Evolutionary conservation across 2,329 filamentous ascomycete species (phyloP).

Genomic region (Thielaviopsis punctulata): DNA sequence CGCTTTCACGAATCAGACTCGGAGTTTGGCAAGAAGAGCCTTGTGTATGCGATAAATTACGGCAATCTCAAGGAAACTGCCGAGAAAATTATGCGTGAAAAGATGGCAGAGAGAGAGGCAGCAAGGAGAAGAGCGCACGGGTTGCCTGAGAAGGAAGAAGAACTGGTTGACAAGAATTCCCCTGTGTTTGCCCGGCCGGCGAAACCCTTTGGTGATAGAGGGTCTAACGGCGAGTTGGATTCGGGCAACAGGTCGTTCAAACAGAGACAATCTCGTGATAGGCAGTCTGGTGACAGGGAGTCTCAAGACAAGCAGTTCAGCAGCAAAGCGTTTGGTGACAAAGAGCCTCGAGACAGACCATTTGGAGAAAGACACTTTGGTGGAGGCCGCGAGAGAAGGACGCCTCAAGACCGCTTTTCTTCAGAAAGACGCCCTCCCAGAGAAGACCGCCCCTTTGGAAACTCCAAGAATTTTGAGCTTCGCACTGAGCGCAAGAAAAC

Average conservation of each 20-base stretch:
- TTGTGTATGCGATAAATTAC: conserved; percentile 36
- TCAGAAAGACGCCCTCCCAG: not conserved
- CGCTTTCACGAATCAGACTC: conserved; percentile 34
- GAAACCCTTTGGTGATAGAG: not conserved
- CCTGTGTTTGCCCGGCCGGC: not conserved
- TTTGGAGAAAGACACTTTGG: not conserved
- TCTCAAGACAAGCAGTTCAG: not conserved
- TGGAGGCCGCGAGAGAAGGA: not conserved
- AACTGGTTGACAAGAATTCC: not conserved
- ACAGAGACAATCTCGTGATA: not conserved
- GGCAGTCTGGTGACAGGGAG: not conserved
- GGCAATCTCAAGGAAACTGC: conserved; percentile 22
- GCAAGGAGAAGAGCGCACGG: not conserved
- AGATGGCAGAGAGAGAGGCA: conserved; percentile 8
- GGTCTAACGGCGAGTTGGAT: not conserved
- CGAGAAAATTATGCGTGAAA: conserved; percentile 7
- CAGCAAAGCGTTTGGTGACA: not conserved
- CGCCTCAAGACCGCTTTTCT: not conserved
- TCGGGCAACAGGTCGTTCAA: not conserved
- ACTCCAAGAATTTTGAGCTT: not conserved
- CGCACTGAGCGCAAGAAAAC: not conserved
- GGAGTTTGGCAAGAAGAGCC: conserved; percentile 35
- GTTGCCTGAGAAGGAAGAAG: not conserved
- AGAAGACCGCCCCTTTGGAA: not conserved
- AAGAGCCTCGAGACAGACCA: not conserved